These are phyloP conservation scores for Syncephalastrum monosporum DNA, from an alignment of 371 early-diverging fungal genomes.

Conservation along the genomic window DNA sequence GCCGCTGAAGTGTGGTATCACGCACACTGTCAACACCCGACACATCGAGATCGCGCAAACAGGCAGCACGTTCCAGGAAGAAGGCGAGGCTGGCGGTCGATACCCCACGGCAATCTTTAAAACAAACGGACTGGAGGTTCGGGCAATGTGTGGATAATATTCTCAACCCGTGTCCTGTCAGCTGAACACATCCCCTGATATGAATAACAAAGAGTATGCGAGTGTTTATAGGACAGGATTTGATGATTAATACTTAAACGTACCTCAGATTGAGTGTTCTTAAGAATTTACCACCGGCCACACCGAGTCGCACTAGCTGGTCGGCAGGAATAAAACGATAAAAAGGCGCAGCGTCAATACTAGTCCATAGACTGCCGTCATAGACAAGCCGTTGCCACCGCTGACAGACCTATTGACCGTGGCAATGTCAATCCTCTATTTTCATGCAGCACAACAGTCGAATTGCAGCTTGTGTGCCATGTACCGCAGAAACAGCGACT, in stretches of 20 bases:
- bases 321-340: conserved; percentile 53
- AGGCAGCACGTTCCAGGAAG: conserved; percentile 35
- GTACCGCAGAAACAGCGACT: conserved; percentile 40
- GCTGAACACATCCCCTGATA: conserved; percentile 56
- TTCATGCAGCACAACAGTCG: not conserved
- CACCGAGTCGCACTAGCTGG: conserved; percentile 40
- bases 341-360: conserved; percentile 44
- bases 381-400: conserved; percentile 49
- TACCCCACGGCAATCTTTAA: conserved; percentile 50
- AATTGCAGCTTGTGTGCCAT: not conserved
- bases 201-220: conserved; percentile 2
- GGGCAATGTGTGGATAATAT: conserved; percentile 52
- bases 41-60: conserved; percentile 43
- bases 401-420: conserved; percentile 30
- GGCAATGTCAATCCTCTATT: not conserved
- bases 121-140: conserved; percentile 45
- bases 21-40: conserved; percentile 49
- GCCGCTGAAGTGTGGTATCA: conserved; percentile 40
- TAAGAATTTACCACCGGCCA: conserved; percentile 50
- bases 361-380: conserved; percentile 56
- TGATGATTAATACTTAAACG: not conserved
- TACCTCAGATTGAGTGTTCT: conserved; percentile 58
- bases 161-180: conserved; percentile 48
- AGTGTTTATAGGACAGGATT: not conserved
- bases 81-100: conserved; percentile 48